Evolutionary conservation across 2,329 filamentous ascomycete genomes (phyloP), one percentile per base, ranked within the genome.

Genomic region (Dactylellina leptospora): DNA sequence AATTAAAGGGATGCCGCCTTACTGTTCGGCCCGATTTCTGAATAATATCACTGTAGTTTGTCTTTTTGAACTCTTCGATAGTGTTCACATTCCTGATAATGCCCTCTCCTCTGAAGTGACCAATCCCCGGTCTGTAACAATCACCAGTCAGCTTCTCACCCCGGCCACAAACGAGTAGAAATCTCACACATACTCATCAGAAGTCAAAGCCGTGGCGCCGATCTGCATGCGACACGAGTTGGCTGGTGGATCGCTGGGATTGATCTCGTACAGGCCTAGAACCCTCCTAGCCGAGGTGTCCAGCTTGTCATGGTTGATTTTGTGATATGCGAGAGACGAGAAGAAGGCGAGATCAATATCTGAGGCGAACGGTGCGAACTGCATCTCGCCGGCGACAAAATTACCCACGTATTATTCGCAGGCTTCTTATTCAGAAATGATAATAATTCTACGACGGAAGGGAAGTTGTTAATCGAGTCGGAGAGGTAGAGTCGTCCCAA

Each of bases 321-420:
- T 99, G 75, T 90, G 90, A 4, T 89, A 87, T 70, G 96, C 95
- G n/a, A 99, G 86, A 3, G 92, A 89, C 47, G 91, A 90, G 79
- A 97, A 99, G 81, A 99, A 99, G 45, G 92, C 91, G 44, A 97
- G 85, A 79, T 99, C 95, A 78, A 97, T 92, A 81, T 97, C 92
- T 51, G 93, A 96, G 40, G 89, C 87, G 83, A 96, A 97, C 0
- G 93, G 89, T 72, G 92, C 91, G 81, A 93, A 99, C 82, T 89
- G 87, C 79, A 91, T 83, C 62, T 63, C 38, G 66, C 50, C 36
- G 61, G 13, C 36, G 9, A 4, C 30, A 25, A 40, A 28, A 23
- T 16, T 45, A 25, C 11, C 1, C n/a, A 23, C 20, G 9, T 4
- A 28, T 20, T 3, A 23, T 28, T 48, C 23, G 5, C 23, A 6